Evolutionary conservation across 345 rosid genomes (phyloP).

Genomic region (Eucalyptus erythrocorys): DNA sequence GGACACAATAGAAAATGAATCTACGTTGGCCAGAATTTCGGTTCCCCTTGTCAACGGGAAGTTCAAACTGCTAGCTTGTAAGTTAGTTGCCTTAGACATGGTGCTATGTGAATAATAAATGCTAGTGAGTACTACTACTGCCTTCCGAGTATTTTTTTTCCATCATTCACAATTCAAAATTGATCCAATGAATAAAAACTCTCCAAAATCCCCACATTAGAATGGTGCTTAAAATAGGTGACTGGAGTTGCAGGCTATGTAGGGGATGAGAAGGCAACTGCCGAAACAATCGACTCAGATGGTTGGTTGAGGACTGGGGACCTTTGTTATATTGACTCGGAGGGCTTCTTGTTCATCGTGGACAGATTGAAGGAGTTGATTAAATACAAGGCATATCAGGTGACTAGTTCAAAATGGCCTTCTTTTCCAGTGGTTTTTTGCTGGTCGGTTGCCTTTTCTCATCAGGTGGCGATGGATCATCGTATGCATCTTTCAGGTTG

Average conservation of each 20-base stretch:
- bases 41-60: background rate
- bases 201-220: background rate
- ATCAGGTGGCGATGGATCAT: background rate
- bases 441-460: background rate
- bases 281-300: conserved; percentile 57
- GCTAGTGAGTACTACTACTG: background rate
- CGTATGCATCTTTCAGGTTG: conserved; percentile 34
- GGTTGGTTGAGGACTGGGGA: conserved; percentile 98
- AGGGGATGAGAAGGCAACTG: conserved; percentile 75
- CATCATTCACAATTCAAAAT: background rate
- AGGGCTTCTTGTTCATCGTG: conserved; percentile 61
- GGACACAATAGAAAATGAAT: background rate
- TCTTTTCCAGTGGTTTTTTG: background rate
- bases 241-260: conserved; percentile 48
- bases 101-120: background rate
- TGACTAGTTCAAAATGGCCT: background rate
- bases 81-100: background rate
- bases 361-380: conserved; percentile 91
- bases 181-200: background rate
- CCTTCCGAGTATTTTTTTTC: background rate
- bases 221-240: background rate
- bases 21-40: background rate
- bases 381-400: conserved; percentile 96
- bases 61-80: background rate
- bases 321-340: conserved; percentile 64